Conservation (phyloP, 257 asterid species). For the Orobanche coerulescens region DNA sequence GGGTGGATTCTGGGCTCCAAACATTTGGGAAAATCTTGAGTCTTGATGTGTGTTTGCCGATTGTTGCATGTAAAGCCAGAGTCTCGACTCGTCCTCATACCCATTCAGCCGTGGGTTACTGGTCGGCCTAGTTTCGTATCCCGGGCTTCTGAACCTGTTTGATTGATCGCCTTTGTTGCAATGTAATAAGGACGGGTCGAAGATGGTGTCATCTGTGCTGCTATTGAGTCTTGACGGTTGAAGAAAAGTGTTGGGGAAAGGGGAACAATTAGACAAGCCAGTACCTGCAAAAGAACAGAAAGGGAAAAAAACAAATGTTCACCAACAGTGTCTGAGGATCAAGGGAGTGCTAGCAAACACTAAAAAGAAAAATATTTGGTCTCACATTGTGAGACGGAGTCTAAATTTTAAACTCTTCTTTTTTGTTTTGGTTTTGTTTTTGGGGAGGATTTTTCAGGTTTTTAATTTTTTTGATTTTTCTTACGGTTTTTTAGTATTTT, state of each 20-base stretch:
- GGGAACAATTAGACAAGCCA: slow-evolving; percentile 32
- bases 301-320: neutral
- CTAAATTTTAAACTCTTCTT: too few species aligned
- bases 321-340: neutral
- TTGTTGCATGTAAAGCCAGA: slow-evolving; percentile 67
- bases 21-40: slow-evolving; percentile 40
- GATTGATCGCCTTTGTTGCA: slow-evolving; percentile 35
- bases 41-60: slow-evolving; percentile 37
- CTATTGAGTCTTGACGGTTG: slow-evolving; percentile 36
- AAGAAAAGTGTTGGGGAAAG: slow-evolving; percentile 33
- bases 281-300: slow-evolving; percentile 38
- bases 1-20: slow-evolving; percentile 36
- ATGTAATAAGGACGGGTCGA: slow-evolving; percentile 45
- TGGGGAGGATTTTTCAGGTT: too few species aligned
- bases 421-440: too few species aligned
- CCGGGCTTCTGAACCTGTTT: slow-evolving; percentile 28
- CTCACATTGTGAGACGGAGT: too few species aligned
- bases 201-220: slow-evolving; percentile 29
- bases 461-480: too few species aligned
- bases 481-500: too few species aligned
- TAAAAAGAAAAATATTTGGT: too few species aligned
- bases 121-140: slow-evolving; percentile 34
- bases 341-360: neutral
- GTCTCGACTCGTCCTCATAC: slow-evolving; percentile 50
- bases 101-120: slow-evolving; percentile 29